Conservation (phyloP, 2,329 filamentous ascomycete genomes). For the Pyrenophora tritici-repentis region DNA sequence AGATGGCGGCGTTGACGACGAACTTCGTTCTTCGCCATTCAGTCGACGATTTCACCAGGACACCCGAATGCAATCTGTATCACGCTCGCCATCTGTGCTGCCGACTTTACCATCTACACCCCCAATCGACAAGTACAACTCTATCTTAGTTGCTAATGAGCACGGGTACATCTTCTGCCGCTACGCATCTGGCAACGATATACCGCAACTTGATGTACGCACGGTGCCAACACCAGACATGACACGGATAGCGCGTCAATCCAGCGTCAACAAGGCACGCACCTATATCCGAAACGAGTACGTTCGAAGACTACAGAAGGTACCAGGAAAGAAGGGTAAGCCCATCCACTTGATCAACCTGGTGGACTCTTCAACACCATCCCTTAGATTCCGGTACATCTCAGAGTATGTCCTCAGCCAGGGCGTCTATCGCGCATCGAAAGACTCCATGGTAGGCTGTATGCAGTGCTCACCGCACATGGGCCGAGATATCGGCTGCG, state of each 20-base stretch:
- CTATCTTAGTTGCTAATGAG: slow-evolving; percentile 43
- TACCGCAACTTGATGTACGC: slow-evolving; percentile 37
- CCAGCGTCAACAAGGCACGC: slow-evolving; percentile 41
- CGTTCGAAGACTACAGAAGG: slow-evolving; percentile 29
- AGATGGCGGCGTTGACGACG: slow-evolving; percentile 16
- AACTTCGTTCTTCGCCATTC: slow-evolving; percentile 31
- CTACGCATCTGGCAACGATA: slow-evolving; percentile 22
- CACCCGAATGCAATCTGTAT: slow-evolving; percentile 23
- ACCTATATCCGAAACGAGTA: slow-evolving; percentile 49
- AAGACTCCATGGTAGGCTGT: slow-evolving; percentile 71
- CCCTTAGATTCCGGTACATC: slow-evolving; percentile 71
- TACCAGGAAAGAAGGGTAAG: slow-evolving; percentile 31
- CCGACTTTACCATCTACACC: slow-evolving; percentile 13
- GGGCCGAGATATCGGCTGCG: slow-evolving; percentile 61
- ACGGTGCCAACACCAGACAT: slow-evolving; percentile 47
- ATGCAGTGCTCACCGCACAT: slow-evolving; percentile 62
- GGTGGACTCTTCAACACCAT: slow-evolving; percentile 60
- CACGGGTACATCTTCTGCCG: slow-evolving; percentile 46
- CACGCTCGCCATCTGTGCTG: slow-evolving; percentile 31
- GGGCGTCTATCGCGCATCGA: slow-evolving; percentile 64
- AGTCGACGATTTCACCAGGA: slow-evolving; percentile 17
- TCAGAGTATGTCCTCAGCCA: slow-evolving; percentile 61
- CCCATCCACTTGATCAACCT: slow-evolving; percentile 67
- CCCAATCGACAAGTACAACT: slow-evolving; percentile 48
- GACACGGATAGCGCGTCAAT: slow-evolving; percentile 32